These are phyloP conservation scores for Ascochyta rabiei DNA, from an alignment of 2,329 filamentous ascomycete genomes.

Conservation along the genomic window DNA sequence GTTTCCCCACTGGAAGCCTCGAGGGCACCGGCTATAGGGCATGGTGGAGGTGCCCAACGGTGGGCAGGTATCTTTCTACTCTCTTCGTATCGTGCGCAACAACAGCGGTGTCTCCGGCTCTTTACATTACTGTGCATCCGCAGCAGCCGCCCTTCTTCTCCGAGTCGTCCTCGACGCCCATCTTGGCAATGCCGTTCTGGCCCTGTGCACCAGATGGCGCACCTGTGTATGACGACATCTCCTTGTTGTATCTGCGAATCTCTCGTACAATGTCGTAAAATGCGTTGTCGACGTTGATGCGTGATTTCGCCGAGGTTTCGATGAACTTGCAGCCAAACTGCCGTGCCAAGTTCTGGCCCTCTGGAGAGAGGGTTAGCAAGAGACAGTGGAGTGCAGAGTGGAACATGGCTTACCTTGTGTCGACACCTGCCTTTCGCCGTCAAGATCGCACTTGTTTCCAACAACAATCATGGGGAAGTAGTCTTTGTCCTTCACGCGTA, in stretches of 20 bases:
- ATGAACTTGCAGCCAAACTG: slow-evolving; percentile 98
- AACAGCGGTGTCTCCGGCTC: slow-evolving; percentile 14
- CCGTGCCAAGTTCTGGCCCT: slow-evolving; percentile 85
- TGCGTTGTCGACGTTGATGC: slow-evolving; percentile 97
- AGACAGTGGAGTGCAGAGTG: slow-evolving; percentile 3
- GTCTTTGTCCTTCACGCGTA: slow-evolving; percentile 99
- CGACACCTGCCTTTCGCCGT: slow-evolving; percentile 87
- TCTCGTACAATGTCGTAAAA: slow-evolving; percentile 99
- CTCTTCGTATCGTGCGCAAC: slow-evolving; percentile 19
- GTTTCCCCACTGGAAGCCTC: slow-evolving; percentile 30
- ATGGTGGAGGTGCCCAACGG: slow-evolving; percentile 34
- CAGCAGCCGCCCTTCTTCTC: slow-evolving; percentile 82
- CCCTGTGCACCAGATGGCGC: slow-evolving; percentile 61
- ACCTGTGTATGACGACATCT: slow-evolving; percentile 87
- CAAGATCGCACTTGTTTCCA: slow-evolving; percentile 99
- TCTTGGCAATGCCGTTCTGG: slow-evolving; percentile 69
- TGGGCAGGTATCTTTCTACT: slow-evolving; percentile 36
- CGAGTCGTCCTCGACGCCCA: slow-evolving; percentile 77
- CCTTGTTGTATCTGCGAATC: slow-evolving; percentile 97
- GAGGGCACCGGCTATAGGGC: slow-evolving; percentile 28
- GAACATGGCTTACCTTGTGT: slow-evolving; percentile 73
- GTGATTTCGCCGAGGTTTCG: slow-evolving; percentile 97
- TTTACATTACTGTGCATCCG: slow-evolving; percentile 84
- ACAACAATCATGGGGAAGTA: slow-evolving; percentile 99
- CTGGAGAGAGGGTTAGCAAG: slow-evolving; percentile 57